Base-by-base conservation (phyloP, 1,284 basidiomycete species). In the Earliella scabrosa region DNA sequence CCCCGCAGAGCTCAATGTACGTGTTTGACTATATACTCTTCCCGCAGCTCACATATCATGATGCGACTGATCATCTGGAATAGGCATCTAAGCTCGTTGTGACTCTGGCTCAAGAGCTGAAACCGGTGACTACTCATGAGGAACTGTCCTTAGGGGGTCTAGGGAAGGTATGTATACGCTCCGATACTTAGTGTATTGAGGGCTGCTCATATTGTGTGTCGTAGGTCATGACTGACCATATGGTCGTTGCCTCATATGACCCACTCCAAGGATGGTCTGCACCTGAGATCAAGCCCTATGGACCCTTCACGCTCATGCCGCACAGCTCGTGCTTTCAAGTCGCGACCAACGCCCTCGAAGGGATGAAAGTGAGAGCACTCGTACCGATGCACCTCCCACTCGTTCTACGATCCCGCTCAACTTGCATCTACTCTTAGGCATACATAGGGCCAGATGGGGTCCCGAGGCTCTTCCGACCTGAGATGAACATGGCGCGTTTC, bases 291-390 rank as follows among this genome's bases (percentile, higher is more conserved):
- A 80, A 83, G 67, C 92, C 94, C 40, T 97, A 68, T 45, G 64
- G 61, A 3, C 65, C 66, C 5, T 74, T 98, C 26, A 69, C 74
- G 24, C 77, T 98, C 23, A 87, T 92, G 57, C 96, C 96, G 6
- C 88, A 89, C 54, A 82, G 85, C n/a, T 92, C 92, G 54, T 93
- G 97, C 31, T 80, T 98, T 60, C 97, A 98, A 74, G 98, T 98
- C 75, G 95, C 94, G 0, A 90, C 90, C 63, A 83, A 85, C 11
- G 69, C 92, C 50, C 98, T 98, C 66, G 96, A 98, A 72, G 96
- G 97, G 20, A 86, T 98, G 85, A 99, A 99, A 72, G 97, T 82
- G 35, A 14, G 68, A n/a, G n/a, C n/a, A n/a, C 58, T 26, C 32
- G 11, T n/a, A 34, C 69, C 60, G 34, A 29, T 1, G 81, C 91